A percentile compares a stretch with the other conserved stretches of the same genome.
phyloP scores from a whole-genome alignment of 805 yeast species.

The Kazachstania kunashirensis region DNA sequence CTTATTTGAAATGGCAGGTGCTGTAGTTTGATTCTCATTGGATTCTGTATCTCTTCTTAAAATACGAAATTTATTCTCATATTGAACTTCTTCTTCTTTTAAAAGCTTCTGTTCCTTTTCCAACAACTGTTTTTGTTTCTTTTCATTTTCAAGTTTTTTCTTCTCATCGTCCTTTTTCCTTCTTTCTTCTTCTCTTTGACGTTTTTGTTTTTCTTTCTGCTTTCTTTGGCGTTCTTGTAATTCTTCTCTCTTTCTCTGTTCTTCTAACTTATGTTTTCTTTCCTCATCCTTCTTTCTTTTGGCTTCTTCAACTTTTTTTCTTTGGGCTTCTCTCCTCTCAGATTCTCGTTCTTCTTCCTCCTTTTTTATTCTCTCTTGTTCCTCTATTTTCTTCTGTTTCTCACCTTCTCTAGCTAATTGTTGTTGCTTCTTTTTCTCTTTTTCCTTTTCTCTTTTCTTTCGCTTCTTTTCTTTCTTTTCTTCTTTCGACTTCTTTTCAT shows the following conservation, averaged over 20 bases:
- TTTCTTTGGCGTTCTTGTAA: constrained; percentile 32
- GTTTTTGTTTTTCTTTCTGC: constrained; percentile 33
- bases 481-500: constrained; percentile 54
- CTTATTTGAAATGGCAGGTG: too few relatives aligned
- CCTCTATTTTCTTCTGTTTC: constrained; percentile 44
- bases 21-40: too few relatives aligned
- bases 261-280: constrained; percentile 32
- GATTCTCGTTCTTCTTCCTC: constrained; percentile 35
- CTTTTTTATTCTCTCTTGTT: constrained; percentile 38
- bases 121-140: constrained; percentile 10
- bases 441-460: constrained; percentile 57
- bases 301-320: constrained; percentile 34
- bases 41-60: too few relatives aligned
- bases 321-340: constrained; percentile 33
- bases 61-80: too few relatives aligned
- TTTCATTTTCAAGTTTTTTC: constrained; percentile 21
- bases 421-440: constrained; percentile 55
- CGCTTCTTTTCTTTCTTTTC: constrained; percentile 58
- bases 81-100: too few relatives aligned
- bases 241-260: constrained; percentile 35
- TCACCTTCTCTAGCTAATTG: constrained; percentile 59
- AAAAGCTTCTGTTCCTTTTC: too few relatives aligned
- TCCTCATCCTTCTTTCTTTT: constrained; percentile 33
- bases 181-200: constrained; percentile 32
- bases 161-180: constrained; percentile 24